These are phyloP conservation scores for Beauveria bassiana DNA, from an alignment of 2,329 filamentous ascomycete species.

Conservation along the genomic window DNA sequence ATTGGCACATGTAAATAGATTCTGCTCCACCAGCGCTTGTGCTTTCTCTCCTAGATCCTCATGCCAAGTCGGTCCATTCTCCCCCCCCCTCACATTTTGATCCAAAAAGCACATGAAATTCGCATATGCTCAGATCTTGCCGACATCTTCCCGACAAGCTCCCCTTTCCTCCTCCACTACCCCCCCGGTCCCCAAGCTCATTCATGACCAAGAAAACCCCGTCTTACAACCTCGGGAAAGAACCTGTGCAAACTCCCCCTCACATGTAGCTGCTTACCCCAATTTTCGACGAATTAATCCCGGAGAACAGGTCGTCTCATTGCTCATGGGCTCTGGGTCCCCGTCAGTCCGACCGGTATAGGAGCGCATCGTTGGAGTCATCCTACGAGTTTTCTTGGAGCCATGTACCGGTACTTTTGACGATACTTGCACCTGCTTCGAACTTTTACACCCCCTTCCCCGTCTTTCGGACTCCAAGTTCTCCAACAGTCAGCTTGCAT, in stretches of 20 bases:
- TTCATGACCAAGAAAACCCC: not conserved
- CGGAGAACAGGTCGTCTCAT: not conserved
- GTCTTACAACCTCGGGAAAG: constrained; percentile 1
- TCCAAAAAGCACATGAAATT: not conserved
- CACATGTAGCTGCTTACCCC: constrained; percentile 1
- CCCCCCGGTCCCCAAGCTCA: not conserved
- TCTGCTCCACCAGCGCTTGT: not conserved
- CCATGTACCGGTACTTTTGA: not conserved
- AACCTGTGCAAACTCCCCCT: not conserved
- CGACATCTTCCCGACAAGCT: not conserved
- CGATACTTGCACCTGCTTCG: not conserved
- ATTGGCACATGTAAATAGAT: constrained; percentile 3
- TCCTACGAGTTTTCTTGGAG: not conserved
- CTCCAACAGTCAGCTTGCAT: not conserved
- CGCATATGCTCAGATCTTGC: not conserved
- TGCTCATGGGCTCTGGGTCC: not conserved
- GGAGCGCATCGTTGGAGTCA: constrained; percentile 2
- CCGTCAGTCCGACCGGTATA: not conserved
- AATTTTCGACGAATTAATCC: constrained; percentile 5
- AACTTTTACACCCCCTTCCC: not conserved
- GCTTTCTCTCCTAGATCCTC: not conserved
- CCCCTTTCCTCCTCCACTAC: not conserved
- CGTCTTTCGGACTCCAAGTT: not conserved
- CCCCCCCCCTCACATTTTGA: not conserved
- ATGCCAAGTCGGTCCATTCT: not conserved